Evolutionary conservation across 2,329 filamentous ascomycete species (phyloP), one percentile per base, ranked within the genome.

Genomic region (Fusarium redolens): DNA sequence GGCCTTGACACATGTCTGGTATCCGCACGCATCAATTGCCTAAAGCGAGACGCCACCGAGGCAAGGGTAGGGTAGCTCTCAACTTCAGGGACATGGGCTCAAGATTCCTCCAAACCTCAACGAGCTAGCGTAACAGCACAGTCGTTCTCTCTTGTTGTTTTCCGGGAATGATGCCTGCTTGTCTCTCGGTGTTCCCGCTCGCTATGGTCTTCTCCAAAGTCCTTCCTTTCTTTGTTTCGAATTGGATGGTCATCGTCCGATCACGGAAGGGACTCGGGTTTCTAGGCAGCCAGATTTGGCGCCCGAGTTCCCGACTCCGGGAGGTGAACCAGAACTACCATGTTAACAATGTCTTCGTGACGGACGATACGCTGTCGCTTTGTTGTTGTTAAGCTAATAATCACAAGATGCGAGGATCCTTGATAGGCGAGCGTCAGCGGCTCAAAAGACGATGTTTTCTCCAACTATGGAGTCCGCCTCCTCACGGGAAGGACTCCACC

Each of bases 401-500:
- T 70, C 63, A 67, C 50, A 60, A 72, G 61, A 68, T 56, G 54
- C 59, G 61, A 56, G 58, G 57, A 54, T 37, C 66, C 43, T 58
- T 68, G 62, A 73, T 58, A 73, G 65, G 62, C 59, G 61, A 78
- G 68, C 68, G 72, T 78, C 68, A 69, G 74, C 74, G 74, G 74
- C 74, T 77, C 69, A 75, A 75, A 71, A 72, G 41, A 59, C 47
- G 56, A 73, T 60, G 61, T 62, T 57, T 76, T 76, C 76, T 76
- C 75, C 76, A 78, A 77, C 65, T 78, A 72, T 72, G 71, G 71
- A 74, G 71, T 65, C 66, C 62, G 71, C 72, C 76, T 78, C 74
- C 69, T 78, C 76, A 69, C 73, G 74, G 75, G 71, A 75, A 70
- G 56, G 73, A 78, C 76, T 77, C 76, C 76, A 78, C 76, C 65